Conservation (phyloP, 1,139 yeast species). For the Sugiyamaella pinicola region DNA sequence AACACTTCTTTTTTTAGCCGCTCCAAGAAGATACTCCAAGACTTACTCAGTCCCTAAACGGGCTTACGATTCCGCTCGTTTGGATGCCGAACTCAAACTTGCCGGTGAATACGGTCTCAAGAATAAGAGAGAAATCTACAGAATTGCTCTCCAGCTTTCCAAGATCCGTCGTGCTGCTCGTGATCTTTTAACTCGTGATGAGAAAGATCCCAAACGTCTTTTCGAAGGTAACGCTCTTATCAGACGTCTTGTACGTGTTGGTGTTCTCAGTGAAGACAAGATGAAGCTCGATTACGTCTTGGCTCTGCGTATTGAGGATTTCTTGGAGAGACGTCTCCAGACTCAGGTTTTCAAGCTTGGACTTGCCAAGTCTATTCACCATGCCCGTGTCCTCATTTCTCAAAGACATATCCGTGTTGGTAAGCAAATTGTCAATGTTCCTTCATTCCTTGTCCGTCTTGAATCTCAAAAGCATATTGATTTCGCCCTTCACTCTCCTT, state of each 20-base stretch:
- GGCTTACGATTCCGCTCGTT: constrained; percentile 98
- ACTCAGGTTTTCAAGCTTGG: constrained; percentile 99
- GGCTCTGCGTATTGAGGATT: constrained; percentile 97
- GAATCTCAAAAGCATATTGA: constrained; percentile 99
- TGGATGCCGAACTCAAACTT: constrained; percentile 97
- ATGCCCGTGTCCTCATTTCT: constrained; percentile 97
- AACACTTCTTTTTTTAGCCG: constrained; percentile 29
- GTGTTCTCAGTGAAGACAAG: constrained; percentile 99
- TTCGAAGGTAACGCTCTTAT: constrained; percentile 99
- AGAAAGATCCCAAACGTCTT: constrained; percentile 99
- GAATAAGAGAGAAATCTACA: constrained; percentile 99
- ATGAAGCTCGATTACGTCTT: constrained; percentile 99
- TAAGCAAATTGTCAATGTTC: constrained; percentile 98
- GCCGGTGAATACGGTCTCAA: constrained; percentile 99
- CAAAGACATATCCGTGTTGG: constrained; percentile 99
- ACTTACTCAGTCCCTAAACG: constrained; percentile 99
- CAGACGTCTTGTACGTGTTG: constrained; percentile 94
- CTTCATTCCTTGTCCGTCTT: constrained; percentile 99
- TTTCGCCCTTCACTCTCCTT: constrained; percentile 98
- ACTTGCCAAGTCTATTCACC: constrained; percentile 99
- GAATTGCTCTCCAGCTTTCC: constrained; percentile 98
- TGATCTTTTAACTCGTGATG: constrained; percentile 99
- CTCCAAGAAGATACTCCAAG: constrained; percentile 98
- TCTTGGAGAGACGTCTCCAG: constrained; percentile 99
- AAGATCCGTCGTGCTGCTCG: constrained; percentile 99